These are phyloP conservation scores for Boletus sp. DNA, from an alignment of 768 basidiomycete genomes.

Conservation along the genomic window DNA sequence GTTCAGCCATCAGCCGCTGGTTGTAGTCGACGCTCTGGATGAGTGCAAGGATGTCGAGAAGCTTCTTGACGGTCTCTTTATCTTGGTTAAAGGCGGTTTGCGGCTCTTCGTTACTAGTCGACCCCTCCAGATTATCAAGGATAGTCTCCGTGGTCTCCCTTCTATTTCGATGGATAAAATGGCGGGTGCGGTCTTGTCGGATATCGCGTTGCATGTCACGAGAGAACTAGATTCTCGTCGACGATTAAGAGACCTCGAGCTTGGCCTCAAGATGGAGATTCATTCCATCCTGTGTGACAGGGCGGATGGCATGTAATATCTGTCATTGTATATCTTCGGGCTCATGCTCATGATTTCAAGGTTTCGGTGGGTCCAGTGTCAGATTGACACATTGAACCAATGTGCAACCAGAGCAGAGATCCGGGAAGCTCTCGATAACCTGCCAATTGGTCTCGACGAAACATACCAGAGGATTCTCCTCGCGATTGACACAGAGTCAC, in stretches of 20 bases:
- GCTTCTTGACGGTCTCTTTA: constrained; percentile 9
- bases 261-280: constrained; percentile 10
- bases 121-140: constrained; percentile 7
- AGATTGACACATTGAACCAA: constrained; percentile 11
- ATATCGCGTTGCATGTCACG: constrained; percentile 15
- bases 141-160: neutral
- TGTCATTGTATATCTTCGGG: neutral
- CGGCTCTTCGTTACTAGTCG: constrained; percentile 19
- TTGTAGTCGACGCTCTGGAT: constrained; percentile 20
- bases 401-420: constrained; percentile 11
- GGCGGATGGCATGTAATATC: constrained; percentile 20
- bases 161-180: constrained; percentile 12
- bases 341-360: neutral
- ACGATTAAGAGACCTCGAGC: constrained; percentile 4
- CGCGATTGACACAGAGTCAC: constrained; percentile 2
- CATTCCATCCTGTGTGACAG: neutral
- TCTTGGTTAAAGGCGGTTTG: neutral
- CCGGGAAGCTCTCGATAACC: constrained; percentile 11
- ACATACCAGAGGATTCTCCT: constrained; percentile 22
- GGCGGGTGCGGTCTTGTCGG: neutral
- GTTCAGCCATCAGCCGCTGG: constrained; percentile 1
- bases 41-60: constrained; percentile 11
- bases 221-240: constrained; percentile 10
- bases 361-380: constrained; percentile 26
- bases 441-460: constrained; percentile 18